Conservation (phyloP, 1,284 basidiomycete species). For the Papiliotrema terrestris region DNA sequence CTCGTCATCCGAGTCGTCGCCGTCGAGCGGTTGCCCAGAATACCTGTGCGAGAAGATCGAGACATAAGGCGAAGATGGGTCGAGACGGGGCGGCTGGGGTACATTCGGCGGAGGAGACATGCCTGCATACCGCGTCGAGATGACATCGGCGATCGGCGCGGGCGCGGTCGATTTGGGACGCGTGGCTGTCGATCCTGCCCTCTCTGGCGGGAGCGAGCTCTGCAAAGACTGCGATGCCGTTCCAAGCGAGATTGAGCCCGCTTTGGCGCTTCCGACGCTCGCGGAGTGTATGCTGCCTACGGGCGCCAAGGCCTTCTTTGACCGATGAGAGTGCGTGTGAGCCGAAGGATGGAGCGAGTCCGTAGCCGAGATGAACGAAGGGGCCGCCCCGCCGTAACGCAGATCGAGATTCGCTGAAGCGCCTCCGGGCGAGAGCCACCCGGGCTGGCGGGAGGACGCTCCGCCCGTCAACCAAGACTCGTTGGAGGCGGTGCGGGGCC, state of each 20-base stretch:
- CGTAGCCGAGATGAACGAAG: conserved; percentile 6
- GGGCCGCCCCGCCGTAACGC: no score
- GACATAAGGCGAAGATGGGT: conserved; percentile 18
- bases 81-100: conserved; percentile 1
- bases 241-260: not conserved
- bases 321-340: conserved; percentile 19
- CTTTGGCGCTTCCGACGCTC: not conserved
- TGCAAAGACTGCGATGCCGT: no score
- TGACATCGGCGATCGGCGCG: conserved; percentile 22
- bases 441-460: not conserved
- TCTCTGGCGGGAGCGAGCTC: no score
- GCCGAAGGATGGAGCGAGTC: conserved; percentile 21
- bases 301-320: not conserved
- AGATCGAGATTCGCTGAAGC: no score
- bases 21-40: conserved; percentile 22
- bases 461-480: conserved; percentile 26
- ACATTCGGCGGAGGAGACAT: conserved; percentile 7
- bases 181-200: not conserved
- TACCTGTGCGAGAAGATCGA: conserved; percentile 29
- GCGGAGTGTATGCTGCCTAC: not conserved
- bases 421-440: not conserved
- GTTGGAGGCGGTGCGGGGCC: not conserved
- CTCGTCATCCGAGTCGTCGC: conserved; percentile 34
- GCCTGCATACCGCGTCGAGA: conserved; percentile 18
- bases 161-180: conserved; percentile 3